Evolutionary conservation across 2,329 filamentous ascomycete species (phyloP), one percentile per base, ranked within the genome.

Genomic region (Talaromyces sp.): DNA sequence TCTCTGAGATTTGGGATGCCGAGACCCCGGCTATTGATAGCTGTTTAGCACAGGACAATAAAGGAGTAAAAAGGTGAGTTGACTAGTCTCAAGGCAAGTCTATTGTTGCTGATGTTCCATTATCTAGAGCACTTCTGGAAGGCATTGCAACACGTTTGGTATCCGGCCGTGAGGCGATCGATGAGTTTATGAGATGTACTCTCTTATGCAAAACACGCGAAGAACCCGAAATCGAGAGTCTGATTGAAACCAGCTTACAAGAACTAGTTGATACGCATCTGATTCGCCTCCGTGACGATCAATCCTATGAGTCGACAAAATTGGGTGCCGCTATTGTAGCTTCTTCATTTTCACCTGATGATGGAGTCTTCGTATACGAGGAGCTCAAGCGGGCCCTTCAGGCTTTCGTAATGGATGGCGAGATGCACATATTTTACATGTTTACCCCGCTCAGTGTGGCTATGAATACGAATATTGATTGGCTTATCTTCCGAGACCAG

Each of bases 351-450:
- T 85, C 89, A 58, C 90, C 89, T 0, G 88, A 91, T 63, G 89
- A 92, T 68, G 90, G 90, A 0, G 75, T 90, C 1, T 92, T 92
- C 68, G 82, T 92, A 18, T 80, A 92, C 67, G 80, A 84, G 52
- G 90, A 93, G 72, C 79, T 92, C 55, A 81, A 82, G 63, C 83
- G 83, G 67, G 88, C 89, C 0, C 79, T 92, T 2, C 80, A 83
- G 64, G 88, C 87, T 1, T 92, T 93, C 69, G 90, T 92, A 12
- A 87, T 93, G 84, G 89, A 92, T 69, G 87, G 88, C 3, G 90
- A 93, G 66, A 88, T 93, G 86, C 90, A 92, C 69, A 83, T 91
- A 12, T 82, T 92, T 54, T 93, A 92, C 71, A 86, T 86, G 40
- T 92, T 92, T 66, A 92, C 90, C 0, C 90, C 90, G 0, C 82